phyloP scores from a whole-genome alignment of 495 filamentous ascomycete species.

The Trichoderma virens region DNA sequence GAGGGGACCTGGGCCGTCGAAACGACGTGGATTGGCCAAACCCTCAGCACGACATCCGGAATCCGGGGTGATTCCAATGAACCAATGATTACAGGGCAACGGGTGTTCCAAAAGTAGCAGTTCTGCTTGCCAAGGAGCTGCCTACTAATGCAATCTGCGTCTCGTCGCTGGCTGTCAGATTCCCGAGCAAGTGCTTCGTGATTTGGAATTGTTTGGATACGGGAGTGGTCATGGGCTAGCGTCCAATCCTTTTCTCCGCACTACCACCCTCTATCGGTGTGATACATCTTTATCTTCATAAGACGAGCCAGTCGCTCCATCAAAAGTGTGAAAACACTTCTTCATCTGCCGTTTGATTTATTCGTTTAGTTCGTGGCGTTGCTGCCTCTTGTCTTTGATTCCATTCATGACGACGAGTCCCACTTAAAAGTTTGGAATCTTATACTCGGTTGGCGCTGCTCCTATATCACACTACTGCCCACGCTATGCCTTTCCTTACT shows the following conservation, averaged over 20 bases:
- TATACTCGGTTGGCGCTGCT: not conserved
- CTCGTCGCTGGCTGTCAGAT: not conserved
- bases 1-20: too few species aligned
- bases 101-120: not conserved
- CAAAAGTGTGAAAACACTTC: too few species aligned
- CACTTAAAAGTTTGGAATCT: slow-evolving; percentile 7
- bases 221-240: not conserved
- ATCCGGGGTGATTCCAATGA: not conserved
- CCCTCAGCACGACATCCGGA: too few species aligned
- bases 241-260: not conserved
- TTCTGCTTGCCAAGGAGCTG: not conserved
- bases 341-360: too few species aligned
- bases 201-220: not conserved
- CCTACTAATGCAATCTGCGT: too few species aligned
- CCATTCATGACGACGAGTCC: not conserved
- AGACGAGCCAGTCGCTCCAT: not conserved
- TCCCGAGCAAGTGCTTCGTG: not conserved
- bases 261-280: not conserved
- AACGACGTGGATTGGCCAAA: too few species aligned
- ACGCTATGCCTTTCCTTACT: not conserved
- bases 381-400: not conserved
- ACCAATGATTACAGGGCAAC: not conserved
- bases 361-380: too few species aligned
- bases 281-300: not conserved
- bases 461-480: not conserved